These are phyloP conservation scores for Hemileccinum impolitum DNA, from an alignment of 768 basidiomycete species.

Conservation along the genomic window DNA sequence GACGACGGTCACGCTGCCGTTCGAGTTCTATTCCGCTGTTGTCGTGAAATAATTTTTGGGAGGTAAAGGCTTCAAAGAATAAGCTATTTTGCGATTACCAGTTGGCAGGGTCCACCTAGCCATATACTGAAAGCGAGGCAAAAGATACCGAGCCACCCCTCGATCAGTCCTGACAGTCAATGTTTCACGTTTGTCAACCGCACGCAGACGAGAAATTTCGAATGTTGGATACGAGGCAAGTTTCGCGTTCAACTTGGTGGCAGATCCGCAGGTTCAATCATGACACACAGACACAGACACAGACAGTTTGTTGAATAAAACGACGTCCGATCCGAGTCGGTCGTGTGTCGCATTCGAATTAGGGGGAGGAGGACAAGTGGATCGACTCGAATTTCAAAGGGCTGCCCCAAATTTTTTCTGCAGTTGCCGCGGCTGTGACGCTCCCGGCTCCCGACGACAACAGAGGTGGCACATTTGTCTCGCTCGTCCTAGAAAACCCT, in stretches of 20 bases:
- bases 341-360: background rate
- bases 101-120: slow-evolving; percentile 33
- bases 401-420: slow-evolving; percentile 20
- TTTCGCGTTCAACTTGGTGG: background rate
- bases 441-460: slow-evolving; percentile 27
- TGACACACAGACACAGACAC: background rate
- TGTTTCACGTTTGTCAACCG: slow-evolving; percentile 42
- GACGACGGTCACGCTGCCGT: too few species aligned
- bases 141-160: slow-evolving; percentile 29
- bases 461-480: slow-evolving; percentile 10
- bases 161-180: slow-evolving; percentile 41
- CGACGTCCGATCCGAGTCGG: background rate
- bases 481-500: slow-evolving; percentile 19
- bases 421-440: slow-evolving; percentile 21
- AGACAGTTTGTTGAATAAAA: too few species aligned
- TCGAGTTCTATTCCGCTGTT: too few species aligned
- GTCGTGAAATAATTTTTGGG: too few species aligned
- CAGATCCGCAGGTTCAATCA: slow-evolving; percentile 2
- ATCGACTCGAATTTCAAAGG: slow-evolving; percentile 26
- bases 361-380: slow-evolving; percentile 1
- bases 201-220: slow-evolving; percentile 10
- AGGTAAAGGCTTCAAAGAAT: slow-evolving; percentile 13
- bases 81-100: slow-evolving; percentile 37
- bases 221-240: slow-evolving; percentile 7
- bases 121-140: slow-evolving; percentile 32